Percentiles rank a stretch among this genome's conserved stretches.
Conservation (phyloP, 2,329 filamentous ascomycete species). For the Anisogramma anomala region DNA sequence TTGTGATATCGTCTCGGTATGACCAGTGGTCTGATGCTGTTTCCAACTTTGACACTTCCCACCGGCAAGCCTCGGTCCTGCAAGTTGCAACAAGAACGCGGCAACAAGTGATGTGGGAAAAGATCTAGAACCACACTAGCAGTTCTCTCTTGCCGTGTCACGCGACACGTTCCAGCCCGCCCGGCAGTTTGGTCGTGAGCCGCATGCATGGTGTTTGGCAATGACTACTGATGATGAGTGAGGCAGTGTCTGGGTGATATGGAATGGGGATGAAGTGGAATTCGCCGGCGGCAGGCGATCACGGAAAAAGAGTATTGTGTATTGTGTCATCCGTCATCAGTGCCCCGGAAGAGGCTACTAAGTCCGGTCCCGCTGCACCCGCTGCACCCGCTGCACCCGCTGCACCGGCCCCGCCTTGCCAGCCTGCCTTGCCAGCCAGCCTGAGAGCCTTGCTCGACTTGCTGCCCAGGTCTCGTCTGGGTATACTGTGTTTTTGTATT, state of each 20-base stretch:
- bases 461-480: neutral
- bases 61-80: neutral
- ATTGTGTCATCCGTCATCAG: neutral
- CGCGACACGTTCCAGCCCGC: neutral
- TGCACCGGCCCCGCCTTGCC: neutral
- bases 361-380: no score
- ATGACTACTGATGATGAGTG: neutral
- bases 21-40: neutral
- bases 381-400: no score
- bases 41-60: neutral
- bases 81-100: neutral
- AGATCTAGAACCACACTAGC: slow-evolving; percentile 1
- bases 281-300: no score
- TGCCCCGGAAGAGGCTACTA: slow-evolving; percentile 2
- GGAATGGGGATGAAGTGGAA: no score
- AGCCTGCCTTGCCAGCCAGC: no score
- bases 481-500: no score
- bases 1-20: no score
- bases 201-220: neutral
- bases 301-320: neutral
- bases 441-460: neutral
- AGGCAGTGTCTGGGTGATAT: neutral
- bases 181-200: neutral
- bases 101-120: neutral
- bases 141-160: neutral